phyloP scores from a whole-genome alignment of 176 grass and related monocot genomes.

The Oryza meyeriana region DNA sequence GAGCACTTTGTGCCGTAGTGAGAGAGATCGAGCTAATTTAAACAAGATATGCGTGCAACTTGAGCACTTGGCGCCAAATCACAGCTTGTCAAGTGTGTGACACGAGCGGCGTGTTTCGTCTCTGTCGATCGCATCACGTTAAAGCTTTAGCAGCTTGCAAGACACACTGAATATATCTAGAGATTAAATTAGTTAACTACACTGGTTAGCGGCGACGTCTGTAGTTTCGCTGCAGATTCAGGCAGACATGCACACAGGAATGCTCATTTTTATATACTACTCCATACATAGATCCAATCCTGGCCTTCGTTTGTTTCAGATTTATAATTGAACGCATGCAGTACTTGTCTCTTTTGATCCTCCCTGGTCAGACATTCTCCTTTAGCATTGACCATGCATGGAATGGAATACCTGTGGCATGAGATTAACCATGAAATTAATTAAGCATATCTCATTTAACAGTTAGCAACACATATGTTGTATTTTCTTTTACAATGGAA shows the following conservation, averaged over 20 bases:
- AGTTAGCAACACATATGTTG: not conserved
- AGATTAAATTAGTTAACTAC: not conserved
- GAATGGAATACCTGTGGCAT: not conserved
- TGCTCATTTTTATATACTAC: not conserved
- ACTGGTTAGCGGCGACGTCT: not conserved
- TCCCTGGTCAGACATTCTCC: not conserved
- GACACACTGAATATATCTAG: not conserved
- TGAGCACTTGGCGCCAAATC: slow-evolving; percentile 34
- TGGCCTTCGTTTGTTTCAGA: not conserved
- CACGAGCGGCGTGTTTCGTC: not conserved
- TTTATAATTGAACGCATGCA: not conserved
- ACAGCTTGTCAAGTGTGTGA: slow-evolving; percentile 19
- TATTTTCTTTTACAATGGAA: not conserved
- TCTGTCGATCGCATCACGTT: not conserved
- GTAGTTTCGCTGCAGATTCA: not conserved
- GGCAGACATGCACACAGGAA: not conserved
- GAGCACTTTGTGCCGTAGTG: slow-evolving; percentile 14
- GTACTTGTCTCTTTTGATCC: not conserved
- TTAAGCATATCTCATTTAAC: not conserved
- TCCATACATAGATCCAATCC: not conserved
- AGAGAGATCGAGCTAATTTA: not conserved
- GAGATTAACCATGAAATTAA: not conserved
- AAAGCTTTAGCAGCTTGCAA: not conserved
- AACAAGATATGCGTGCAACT: slow-evolving; percentile 27
- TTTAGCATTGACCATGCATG: not conserved